Evolutionary conservation across 2,329 filamentous ascomycete genomes (phyloP), one percentile per base, ranked within the genome.

Genomic region (Fusarium tricinctum): DNA sequence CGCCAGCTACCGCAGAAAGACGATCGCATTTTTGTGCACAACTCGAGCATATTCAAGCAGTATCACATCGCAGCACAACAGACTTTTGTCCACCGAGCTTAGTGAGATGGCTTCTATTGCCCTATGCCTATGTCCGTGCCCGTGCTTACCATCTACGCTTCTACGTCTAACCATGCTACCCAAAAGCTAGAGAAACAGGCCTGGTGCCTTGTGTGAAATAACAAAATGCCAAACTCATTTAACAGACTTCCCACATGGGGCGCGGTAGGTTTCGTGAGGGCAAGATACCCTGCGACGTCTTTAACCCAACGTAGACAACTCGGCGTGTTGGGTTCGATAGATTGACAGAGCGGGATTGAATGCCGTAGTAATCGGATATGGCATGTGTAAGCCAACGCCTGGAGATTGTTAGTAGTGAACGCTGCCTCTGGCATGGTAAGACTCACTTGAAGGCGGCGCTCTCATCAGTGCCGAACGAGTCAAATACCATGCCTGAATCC

Each of bases 361-460:
- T 85, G 44, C 94, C 94, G 76, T 98, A 98, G 78, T 98, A 98
- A 40, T 91, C 88, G 12, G 93, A 95, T 67, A 98, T 94, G 59
- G 92, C 92, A 79, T 98, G 94, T 2, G 97, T 93, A 54, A 98
- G 87, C 92, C 94, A 98, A 68, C 95, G 92, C 70, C 92, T 95
- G 19, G 6, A 44, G n/a, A 20, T 17, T 30, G 56, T 73, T 40
- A 70, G 63, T 45, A 52, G 43, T 13, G 4, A 17, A 22, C 26
- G 6, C 10, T 14, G 44, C 35, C 2, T 30, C 43, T 33, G 26
- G 8, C 19, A 46, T 6, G 17, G 4, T 8, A 5, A 38, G 28
- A 86, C 90, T 74, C 81, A 95, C 90, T 92, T 94, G 82, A 97
- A 97, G 6, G 91, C 88, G 49, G 92, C 92, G 9, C 89, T 87